phyloP scores from a whole-genome alignment of 805 yeast genomes.

The Candida nanaspora region DNA sequence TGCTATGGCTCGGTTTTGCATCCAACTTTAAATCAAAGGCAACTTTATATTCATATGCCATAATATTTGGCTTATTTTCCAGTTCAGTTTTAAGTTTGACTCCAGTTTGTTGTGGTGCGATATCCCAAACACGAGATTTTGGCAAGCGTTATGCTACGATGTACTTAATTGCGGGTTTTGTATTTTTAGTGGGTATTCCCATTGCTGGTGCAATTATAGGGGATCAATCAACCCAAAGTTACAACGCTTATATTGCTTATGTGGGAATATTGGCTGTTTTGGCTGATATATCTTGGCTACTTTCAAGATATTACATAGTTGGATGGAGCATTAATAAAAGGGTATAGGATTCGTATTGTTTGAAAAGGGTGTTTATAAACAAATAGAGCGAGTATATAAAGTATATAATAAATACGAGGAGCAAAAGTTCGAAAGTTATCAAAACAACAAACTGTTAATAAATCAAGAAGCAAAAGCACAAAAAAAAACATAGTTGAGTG shows the following conservation, averaged over 20 bases:
- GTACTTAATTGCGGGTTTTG: conserved; percentile 22
- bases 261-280: conserved; percentile 29
- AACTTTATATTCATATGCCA: conserved; percentile 44
- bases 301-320: conserved; percentile 38
- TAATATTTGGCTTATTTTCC: conserved; percentile 44
- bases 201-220: conserved; percentile 29
- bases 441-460: no score
- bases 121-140: conserved; percentile 32
- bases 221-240: conserved; percentile 24
- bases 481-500: no score
- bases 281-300: conserved; percentile 32
- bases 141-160: conserved; percentile 19
- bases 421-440: no score
- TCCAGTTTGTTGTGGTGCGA: conserved; percentile 54
- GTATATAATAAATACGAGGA: neutral
- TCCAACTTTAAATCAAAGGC: conserved; percentile 21
- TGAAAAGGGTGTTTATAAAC: neutral
- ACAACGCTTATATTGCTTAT: conserved; percentile 31
- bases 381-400: neutral
- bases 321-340: conserved; percentile 28
- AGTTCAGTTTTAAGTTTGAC: conserved; percentile 51
- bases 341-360: conserved; percentile 1
- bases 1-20: conserved; percentile 58
- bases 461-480: no score
- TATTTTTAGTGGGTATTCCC: conserved; percentile 24